Evolutionary conservation across 176 grass and related monocot species (phyloP).

Genomic region (sorghum (Sorghum bicolor)): DNA sequence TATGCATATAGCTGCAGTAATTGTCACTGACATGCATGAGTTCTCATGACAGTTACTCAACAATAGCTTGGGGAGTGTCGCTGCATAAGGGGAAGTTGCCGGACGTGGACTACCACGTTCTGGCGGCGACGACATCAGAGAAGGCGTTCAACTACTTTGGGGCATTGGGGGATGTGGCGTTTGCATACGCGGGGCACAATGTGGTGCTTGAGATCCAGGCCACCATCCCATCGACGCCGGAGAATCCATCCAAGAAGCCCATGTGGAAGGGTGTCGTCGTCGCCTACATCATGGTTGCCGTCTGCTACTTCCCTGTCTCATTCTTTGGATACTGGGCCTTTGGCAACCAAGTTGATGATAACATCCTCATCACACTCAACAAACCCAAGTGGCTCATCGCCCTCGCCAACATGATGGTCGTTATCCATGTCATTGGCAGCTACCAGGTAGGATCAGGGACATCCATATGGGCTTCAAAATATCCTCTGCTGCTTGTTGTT

Average conservation of each 20-base stretch:
- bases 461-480: background rate
- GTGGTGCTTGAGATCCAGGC: constrained; percentile 95
- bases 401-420: constrained; percentile 85
- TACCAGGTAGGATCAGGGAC: background rate
- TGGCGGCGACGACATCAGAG: constrained; percentile 28
- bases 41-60: constrained; percentile 55
- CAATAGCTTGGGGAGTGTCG: constrained; percentile 77
- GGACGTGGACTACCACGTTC: constrained; percentile 50
- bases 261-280: constrained; percentile 94
- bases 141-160: constrained; percentile 64
- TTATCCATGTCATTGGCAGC: constrained; percentile 76
- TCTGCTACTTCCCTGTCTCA: constrained; percentile 92
- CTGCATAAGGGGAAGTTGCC: constrained; percentile 49
- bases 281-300: constrained; percentile 73
- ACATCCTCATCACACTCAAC: constrained; percentile 63
- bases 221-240: constrained; percentile 78
- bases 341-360: constrained; percentile 52
- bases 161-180: constrained; percentile 63
- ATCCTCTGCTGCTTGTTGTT: no score
- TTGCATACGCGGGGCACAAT: constrained; percentile 81
- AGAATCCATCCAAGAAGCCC: constrained; percentile 84
- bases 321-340: constrained; percentile 78
- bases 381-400: constrained; percentile 88
- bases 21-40: background rate
- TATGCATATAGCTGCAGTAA: background rate